These are phyloP conservation scores for Cucurbita moschata DNA, from an alignment of 306 rosid genomes.

Conservation along the genomic window DNA sequence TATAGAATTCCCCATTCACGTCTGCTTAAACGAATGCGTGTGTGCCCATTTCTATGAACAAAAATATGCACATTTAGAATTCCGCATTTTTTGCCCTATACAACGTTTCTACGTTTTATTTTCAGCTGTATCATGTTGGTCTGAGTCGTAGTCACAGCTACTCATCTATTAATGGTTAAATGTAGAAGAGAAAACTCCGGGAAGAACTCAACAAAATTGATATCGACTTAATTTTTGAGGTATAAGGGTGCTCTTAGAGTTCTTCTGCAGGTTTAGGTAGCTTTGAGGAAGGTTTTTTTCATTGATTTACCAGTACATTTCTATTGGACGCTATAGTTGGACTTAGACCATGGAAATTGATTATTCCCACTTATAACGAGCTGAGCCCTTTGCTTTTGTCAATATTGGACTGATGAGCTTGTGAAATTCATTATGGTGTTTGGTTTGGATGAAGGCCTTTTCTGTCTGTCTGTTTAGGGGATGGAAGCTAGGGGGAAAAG, in stretches of 20 bases:
- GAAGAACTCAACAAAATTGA: too few species aligned
- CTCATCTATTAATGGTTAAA: too few species aligned
- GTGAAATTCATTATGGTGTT: not conserved
- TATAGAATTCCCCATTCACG: not conserved
- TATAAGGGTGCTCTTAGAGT: not conserved
- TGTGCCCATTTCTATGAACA: too few species aligned
- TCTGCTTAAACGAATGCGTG: not conserved
- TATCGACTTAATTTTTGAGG: not conserved
- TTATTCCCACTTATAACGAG: not conserved
- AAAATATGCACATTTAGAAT: too few species aligned
- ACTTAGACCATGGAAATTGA: not conserved
- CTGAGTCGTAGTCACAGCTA: too few species aligned
- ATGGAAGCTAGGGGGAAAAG: not conserved
- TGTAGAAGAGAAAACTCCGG: too few species aligned
- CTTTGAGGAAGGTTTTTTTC: not conserved
- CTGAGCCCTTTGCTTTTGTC: not conserved
- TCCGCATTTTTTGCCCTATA: too few species aligned
- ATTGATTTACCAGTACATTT: not conserved
- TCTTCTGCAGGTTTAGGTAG: not conserved
- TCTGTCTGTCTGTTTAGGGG: not conserved
- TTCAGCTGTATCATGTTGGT: too few species aligned
- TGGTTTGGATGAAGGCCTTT: not conserved
- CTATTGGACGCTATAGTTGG: not conserved
- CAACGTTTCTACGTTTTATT: too few species aligned
- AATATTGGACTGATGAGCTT: not conserved